Conservation (phyloP, 495 filamentous ascomycete genomes). For the Penicillium ucsense region DNA sequence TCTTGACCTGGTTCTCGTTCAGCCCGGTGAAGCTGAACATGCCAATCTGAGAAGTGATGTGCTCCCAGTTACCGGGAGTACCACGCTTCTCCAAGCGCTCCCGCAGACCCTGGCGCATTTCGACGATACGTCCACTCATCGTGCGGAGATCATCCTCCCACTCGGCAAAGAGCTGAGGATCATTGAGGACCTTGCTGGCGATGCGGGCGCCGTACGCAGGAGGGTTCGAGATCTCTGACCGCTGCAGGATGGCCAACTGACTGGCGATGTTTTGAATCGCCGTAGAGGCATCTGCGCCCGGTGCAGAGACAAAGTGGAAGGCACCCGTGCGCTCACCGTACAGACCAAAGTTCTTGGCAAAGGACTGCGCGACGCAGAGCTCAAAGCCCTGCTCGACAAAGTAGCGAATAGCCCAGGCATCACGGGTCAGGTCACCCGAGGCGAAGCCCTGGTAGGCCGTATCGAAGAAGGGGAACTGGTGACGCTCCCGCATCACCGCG, state of each 20-base stretch:
- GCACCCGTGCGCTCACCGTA: slow-evolving; percentile 94
- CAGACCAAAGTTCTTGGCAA: slow-evolving; percentile 97
- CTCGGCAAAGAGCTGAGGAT: slow-evolving; percentile 70
- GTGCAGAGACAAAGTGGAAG: slow-evolving; percentile 86
- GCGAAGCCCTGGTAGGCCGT: slow-evolving; percentile 97
- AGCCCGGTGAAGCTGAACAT: slow-evolving; percentile 99
- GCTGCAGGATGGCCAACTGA: slow-evolving; percentile 90
- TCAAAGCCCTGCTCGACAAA: slow-evolving; percentile 95
- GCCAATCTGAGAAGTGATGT: slow-evolving; percentile 97
- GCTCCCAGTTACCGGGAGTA: slow-evolving; percentile 87
- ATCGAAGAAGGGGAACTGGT: slow-evolving; percentile 98
- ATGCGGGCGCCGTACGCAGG: slow-evolving; percentile 90
- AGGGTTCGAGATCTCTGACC: slow-evolving; percentile 93
- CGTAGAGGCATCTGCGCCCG: slow-evolving; percentile 54
- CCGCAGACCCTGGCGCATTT: slow-evolving; percentile 72
- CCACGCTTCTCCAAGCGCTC: slow-evolving; percentile 64
- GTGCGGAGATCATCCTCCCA: slow-evolving; percentile 89
- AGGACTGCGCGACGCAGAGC: slow-evolving; percentile 89
- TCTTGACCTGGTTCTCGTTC: slow-evolving; percentile 73
- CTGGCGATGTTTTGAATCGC: slow-evolving; percentile 58
- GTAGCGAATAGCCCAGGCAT: slow-evolving; percentile 85
- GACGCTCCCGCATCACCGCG: slow-evolving; percentile 56
- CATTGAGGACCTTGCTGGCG: slow-evolving; percentile 74
- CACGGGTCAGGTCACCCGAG: slow-evolving; percentile 73
- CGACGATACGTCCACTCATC: slow-evolving; percentile 89